Evolutionary conservation across 2,329 filamentous ascomycete species (phyloP).

Genomic region (Fonsecaea nubica): DNA sequence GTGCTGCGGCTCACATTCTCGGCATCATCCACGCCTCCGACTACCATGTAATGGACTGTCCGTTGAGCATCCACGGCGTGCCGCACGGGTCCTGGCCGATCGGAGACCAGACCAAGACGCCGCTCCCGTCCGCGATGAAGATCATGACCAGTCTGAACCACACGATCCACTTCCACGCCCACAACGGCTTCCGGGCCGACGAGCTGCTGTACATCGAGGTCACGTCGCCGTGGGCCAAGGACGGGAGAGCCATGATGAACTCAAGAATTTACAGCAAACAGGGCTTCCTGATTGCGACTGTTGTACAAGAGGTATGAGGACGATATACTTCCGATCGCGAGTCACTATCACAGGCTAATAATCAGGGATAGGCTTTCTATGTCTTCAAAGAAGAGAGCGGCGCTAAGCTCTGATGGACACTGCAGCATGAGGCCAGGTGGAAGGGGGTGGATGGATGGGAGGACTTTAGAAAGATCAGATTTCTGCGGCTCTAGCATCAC

Average conservation of each 20-base stretch:
- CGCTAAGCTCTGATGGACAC: constrained; percentile 23
- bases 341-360: neutral
- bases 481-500: neutral
- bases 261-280: constrained; percentile 35
- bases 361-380: constrained; percentile 35
- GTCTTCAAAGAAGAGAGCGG: constrained; percentile 33
- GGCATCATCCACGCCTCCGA: constrained; percentile 38
- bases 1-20: constrained; percentile 32
- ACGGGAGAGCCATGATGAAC: constrained; percentile 37
- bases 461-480: neutral
- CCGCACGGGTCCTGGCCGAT: constrained; percentile 28
- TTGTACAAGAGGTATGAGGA: constrained; percentile 37
- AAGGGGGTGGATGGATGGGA: neutral
- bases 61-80: constrained; percentile 32
- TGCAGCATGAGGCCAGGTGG: neutral
- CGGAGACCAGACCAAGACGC: constrained; percentile 30
- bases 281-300: constrained; percentile 36
- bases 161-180: constrained; percentile 37
- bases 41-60: constrained; percentile 39
- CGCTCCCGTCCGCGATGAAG: constrained; percentile 24
- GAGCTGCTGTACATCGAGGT: constrained; percentile 38
- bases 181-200: constrained; percentile 38
- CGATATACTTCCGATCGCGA: neutral
- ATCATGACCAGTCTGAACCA: constrained; percentile 41
- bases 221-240: constrained; percentile 37